Percentiles rank a stretch among this genome's conserved stretches.
These are phyloP conservation scores for Santalum album DNA, from an alignment of 164 flowering plant species.

Conservation along the genomic window DNA sequence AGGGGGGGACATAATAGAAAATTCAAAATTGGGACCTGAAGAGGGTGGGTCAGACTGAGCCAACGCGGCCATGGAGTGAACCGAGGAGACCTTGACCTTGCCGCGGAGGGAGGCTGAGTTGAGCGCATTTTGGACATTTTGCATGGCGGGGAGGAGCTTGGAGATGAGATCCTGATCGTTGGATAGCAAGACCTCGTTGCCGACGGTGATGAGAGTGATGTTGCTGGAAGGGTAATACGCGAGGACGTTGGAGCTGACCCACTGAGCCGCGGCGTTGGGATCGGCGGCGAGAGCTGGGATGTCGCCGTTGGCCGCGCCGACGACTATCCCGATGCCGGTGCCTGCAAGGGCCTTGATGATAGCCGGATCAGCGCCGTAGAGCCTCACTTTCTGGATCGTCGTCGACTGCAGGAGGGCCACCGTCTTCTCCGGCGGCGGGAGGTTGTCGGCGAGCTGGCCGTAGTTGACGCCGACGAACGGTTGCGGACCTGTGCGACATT, in stretches of 20 bases:
- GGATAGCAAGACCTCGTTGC: slow-evolving; percentile 31
- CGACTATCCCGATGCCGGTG: slow-evolving; percentile 40
- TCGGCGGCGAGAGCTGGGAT: slow-evolving; percentile 41
- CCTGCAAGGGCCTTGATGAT: slow-evolving; percentile 41
- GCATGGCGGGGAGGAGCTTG: slow-evolving; percentile 44
- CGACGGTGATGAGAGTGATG: slow-evolving; percentile 33
- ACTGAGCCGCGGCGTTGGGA: slow-evolving; percentile 38
- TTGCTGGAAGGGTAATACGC: slow-evolving; percentile 35
- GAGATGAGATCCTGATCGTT: slow-evolving; percentile 23
- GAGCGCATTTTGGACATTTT: slow-evolving; percentile 31
- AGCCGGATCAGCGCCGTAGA: slow-evolving; percentile 47
- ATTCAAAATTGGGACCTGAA: slow-evolving; percentile 31
- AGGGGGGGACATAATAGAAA: no score
- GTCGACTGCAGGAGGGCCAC: slow-evolving; percentile 45
- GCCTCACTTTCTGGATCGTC: slow-evolving; percentile 31
- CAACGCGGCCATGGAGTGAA: slow-evolving; percentile 77
- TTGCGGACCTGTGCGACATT: slow-evolving; percentile 21
- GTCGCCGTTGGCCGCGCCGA: slow-evolving; percentile 45
- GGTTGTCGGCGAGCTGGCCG: slow-evolving; percentile 46
- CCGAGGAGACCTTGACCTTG: slow-evolving; percentile 82
- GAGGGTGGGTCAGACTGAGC: slow-evolving; percentile 81
- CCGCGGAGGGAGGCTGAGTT: slow-evolving; percentile 36
- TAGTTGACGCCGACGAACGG: slow-evolving; percentile 45
- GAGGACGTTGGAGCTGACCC: slow-evolving; percentile 37
- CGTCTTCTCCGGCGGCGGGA: slow-evolving; percentile 44